phyloP scores from a whole-genome alignment of 2,329 filamentous ascomycete genomes.

The Corniculantispora saksenae region DNA sequence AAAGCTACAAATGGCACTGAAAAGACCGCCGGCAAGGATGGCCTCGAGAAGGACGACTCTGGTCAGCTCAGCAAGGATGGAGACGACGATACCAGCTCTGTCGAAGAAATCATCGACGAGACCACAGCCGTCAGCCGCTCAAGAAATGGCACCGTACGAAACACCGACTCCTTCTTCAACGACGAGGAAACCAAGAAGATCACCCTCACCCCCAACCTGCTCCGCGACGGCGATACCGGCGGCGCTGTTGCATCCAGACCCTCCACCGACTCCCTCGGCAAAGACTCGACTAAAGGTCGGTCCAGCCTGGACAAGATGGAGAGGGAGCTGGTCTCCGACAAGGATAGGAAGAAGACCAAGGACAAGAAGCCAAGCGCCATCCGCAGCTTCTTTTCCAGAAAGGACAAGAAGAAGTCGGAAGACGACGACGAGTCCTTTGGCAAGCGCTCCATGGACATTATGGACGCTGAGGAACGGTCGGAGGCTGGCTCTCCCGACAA shows the following conservation, averaged over 20 bases:
- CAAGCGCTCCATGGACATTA: conserved; percentile 62
- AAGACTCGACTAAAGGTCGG: conserved; percentile 53
- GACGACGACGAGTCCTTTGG: conserved; percentile 63
- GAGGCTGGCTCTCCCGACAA: conserved; percentile 50
- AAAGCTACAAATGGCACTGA: conserved; percentile 2
- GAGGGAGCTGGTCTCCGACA: conserved; percentile 57
- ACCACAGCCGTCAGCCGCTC: conserved; percentile 61
- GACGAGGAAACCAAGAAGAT: conserved; percentile 98
- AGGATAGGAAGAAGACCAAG: conserved; percentile 75
- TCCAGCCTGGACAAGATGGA: conserved; percentile 73
- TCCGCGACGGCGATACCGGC: conserved; percentile 73
- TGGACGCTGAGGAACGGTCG: conserved; percentile 48
- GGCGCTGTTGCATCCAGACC: conserved; percentile 46
- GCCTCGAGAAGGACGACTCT: conserved; percentile 9
- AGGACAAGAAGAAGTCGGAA: conserved; percentile 59
- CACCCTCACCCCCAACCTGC: conserved; percentile 86
- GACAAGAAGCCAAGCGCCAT: conserved; percentile 60
- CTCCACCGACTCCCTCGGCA: conserved; percentile 44
- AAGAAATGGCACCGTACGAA: conserved; percentile 82
- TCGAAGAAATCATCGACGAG: conserved; percentile 65
- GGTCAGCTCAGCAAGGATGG: conserved; percentile 1
- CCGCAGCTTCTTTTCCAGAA: conserved; percentile 63
- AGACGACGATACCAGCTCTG: conserved; percentile 51
- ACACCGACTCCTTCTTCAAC: conserved; percentile 96
- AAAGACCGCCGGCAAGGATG: conserved; percentile 1